Evolutionary conservation across 2,329 filamentous ascomycete genomes (phyloP), one percentile per base, ranked within the genome.

Genomic region (Daldinia eschscholtzii): DNA sequence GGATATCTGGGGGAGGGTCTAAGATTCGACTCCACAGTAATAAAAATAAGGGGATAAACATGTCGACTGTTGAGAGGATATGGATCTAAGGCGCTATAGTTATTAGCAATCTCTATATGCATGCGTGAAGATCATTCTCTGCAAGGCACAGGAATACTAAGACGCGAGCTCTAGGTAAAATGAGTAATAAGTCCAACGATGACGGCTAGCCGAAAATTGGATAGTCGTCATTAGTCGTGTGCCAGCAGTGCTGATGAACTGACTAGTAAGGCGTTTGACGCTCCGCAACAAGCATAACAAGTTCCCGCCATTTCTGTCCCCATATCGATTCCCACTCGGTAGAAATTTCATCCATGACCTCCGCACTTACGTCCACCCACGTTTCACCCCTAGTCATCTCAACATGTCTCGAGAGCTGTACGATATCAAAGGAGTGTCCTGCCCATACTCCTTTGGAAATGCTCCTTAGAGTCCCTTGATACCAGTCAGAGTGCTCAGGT

Each of bases 361-460:
- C 23, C 7, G 6, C 10, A 20, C 44, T 48, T 48, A 48, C 10
- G 23, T 48, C 44, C 3, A 10, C 23, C 44, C 44, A 48, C 5
- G 10, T 28, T 28, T 48, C 44, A 10, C 37, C 46, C 1, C 62
- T 33, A 3, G 64, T 69, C 41, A 65, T 55, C 20, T 41, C 55
- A 13, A 72, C 37, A 37, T 73, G 72, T n/a, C 56, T 65, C 28
- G 70, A 48, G 1, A 73, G 35, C 10, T 75, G 72, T 2, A 70
- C 74, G 35, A 78, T 78, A 70, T 79, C 76, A 46, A 78, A 76
- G 18, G 68, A 37, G 65, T 79, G 75, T 6, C 75, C 76, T 57
- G 74, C 76, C 77, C 76, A 79, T 48, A 69, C 72, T 13, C 75
- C 75, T 57, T 71, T 69, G 10, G 68, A 62, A 12, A 75, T 71